Conservation (phyloP, 257 asterid species). For the Anisodus acutangulus region DNA sequence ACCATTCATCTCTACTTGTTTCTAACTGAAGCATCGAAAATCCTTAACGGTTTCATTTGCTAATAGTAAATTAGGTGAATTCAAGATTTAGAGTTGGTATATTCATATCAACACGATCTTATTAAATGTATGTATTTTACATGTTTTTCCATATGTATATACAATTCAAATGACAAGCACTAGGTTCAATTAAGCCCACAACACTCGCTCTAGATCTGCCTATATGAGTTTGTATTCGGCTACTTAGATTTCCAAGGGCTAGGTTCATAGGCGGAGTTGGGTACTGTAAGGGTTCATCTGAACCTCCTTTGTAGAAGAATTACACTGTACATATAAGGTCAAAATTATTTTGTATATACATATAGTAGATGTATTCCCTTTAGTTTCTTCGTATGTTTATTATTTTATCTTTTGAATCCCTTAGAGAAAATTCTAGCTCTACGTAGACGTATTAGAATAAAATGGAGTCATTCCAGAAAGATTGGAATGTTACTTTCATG, state of each 20-base stretch:
- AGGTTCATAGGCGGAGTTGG: not conserved
- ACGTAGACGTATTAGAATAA: no score
- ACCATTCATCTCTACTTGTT: not conserved
- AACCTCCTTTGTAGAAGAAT: no score
- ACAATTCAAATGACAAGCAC: not conserved
- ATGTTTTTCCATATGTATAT: not conserved
- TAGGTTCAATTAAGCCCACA: not conserved
- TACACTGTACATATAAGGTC: no score
- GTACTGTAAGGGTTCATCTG: no score
- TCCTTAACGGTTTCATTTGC: not conserved
- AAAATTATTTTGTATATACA: no score
- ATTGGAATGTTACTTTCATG: not conserved
- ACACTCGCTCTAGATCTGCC: not conserved
- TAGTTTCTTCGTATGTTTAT: no score
- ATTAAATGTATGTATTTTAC: not conserved
- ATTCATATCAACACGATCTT: not conserved
- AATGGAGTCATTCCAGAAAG: slow-evolving; percentile 2
- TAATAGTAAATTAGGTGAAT: no score
- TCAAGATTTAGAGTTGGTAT: not conserved
- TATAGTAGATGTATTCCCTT: no score
- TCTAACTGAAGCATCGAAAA: not conserved
- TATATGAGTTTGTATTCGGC: not conserved
- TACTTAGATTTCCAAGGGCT: not conserved
- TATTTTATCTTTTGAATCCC: no score
- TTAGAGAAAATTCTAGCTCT: no score